Percentiles rank a stretch among this genome's conserved stretches.
Evolutionary conservation across 176 grass and related monocot species (phyloP).

Genomic region (Oryza brachyantha): DNA sequence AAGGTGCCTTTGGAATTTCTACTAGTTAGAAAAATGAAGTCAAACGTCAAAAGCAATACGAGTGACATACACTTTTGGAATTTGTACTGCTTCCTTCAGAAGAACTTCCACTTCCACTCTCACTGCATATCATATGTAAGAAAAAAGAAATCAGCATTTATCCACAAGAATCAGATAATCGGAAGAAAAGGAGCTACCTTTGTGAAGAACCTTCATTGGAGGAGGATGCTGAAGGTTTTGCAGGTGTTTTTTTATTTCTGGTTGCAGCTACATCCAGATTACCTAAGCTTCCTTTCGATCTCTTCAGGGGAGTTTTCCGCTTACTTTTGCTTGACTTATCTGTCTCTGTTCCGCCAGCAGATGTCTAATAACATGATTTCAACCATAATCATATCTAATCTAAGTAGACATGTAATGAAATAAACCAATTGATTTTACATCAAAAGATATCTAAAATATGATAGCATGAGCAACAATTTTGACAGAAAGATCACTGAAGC

Average conservation of each 20-base stretch:
- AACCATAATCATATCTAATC: constrained; percentile 20
- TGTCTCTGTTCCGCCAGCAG: constrained; percentile 47
- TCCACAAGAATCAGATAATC: constrained; percentile 5
- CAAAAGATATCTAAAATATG: constrained; percentile 1
- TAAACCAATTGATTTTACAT: constrained; percentile 12
- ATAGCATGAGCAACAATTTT: constrained; percentile 19
- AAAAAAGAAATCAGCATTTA: background rate
- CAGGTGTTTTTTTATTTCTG: constrained; percentile 40
- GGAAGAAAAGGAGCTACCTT: constrained; percentile 40
- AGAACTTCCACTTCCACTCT: constrained; percentile 57
- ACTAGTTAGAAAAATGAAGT: background rate
- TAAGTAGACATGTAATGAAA: constrained; percentile 4
- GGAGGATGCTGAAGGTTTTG: constrained; percentile 46
- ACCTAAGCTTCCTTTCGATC: constrained; percentile 60
- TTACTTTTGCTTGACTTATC: constrained; percentile 56
- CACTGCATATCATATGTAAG: constrained; percentile 37
- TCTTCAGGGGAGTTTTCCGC: constrained; percentile 44
- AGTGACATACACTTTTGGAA: constrained; percentile 60
- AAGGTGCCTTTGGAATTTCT: constrained; percentile 8
- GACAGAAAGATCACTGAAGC: background rate
- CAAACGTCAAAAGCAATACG: constrained; percentile 7
- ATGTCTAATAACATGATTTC: constrained; percentile 38
- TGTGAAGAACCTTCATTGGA: constrained; percentile 58
- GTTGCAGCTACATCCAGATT: constrained; percentile 43
- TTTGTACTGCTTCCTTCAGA: constrained; percentile 57